Evolutionary conservation across 2,329 filamentous ascomycete species (phyloP), one percentile per base, ranked within the genome.

Genomic region (Harringtonia lauricola): DNA sequence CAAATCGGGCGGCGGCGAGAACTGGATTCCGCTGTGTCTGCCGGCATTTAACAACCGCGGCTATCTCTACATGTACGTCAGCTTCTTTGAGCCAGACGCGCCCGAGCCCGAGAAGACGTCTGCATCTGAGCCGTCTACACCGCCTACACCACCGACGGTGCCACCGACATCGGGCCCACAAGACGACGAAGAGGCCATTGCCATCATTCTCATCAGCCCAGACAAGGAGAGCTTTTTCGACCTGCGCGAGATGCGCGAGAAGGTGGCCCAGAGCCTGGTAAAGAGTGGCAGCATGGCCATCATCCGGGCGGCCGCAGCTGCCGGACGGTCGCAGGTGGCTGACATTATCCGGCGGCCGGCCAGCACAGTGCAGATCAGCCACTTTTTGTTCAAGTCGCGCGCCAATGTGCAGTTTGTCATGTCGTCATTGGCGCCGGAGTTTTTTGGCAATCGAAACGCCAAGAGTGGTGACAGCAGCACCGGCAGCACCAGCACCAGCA

Each of bases 11-110:
- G 88, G 74, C 33, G 92, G 90, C 26, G 92, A 98, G 62, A 95
- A 90, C 55, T 98, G 92, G 92, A 90, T 96, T 39, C 92, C 92
- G 0, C 72, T 98, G 8, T 98, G 92, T 55, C 73, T 98, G 3
- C 94, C 92, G 1, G 90, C 89, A 6, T 98, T 98, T 66, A 98
- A 98, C 65, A 96, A 87, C 60, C 85, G 81, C 41, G 94, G 92
- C 22, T 98, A 94, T 58, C 72, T 98, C 2, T 95, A 98, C 67
- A 96, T 98, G 88, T 98, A 96, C 57, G 92, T 98, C 58, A 95
- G 86, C 67, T 98, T 96, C 60, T 76, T 98, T 49, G 80, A 86
- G 52, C 70, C 76, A 31, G 67, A 71, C 36, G 62, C 70, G 21
- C 67, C 66, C 62, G 48, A 26, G 9, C 18, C 30, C 19, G 19